Conservation (phyloP, 1,284 basidiomycete genomes). For the Irpex sp. region DNA sequence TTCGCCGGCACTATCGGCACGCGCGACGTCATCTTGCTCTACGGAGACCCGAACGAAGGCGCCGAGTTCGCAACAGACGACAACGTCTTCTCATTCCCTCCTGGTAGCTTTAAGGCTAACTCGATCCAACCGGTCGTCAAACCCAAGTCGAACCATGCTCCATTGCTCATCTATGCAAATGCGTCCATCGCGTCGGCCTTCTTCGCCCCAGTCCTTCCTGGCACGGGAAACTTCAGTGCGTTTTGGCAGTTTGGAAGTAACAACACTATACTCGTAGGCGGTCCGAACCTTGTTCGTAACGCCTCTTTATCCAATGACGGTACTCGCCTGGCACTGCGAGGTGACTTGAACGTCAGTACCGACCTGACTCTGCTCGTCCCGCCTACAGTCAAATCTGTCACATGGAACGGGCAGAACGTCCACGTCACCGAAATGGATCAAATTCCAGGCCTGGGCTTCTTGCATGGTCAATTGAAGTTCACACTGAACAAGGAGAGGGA, state of each 20-base stretch:
- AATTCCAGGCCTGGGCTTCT: slow-evolving; percentile 18
- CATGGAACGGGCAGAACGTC: slow-evolving; percentile 76
- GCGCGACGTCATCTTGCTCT: slow-evolving; percentile 76
- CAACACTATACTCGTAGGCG: slow-evolving; percentile 56
- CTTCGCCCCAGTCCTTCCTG: slow-evolving; percentile 57
- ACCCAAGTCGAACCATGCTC: slow-evolving; percentile 67
- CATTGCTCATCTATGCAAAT: slow-evolving; percentile 76
- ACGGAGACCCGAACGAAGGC: slow-evolving; percentile 66
- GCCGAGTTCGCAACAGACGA: slow-evolving; percentile 62
- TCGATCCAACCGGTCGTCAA: slow-evolving; percentile 62
- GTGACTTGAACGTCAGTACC: slow-evolving; percentile 54
- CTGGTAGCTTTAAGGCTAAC: slow-evolving; percentile 39
- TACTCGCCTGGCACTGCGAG: slow-evolving; percentile 47
- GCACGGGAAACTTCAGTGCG: slow-evolving; percentile 38
- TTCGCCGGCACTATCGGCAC: slow-evolving; percentile 75
- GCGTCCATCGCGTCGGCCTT: slow-evolving; percentile 66
- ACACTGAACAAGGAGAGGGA: slow-evolving; percentile 18
- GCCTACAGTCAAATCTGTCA: slow-evolving; percentile 53
- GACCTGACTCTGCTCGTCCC: slow-evolving; percentile 62
- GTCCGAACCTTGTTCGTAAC: slow-evolving; percentile 64
- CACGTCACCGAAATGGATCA: slow-evolving; percentile 37
- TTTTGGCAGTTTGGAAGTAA: slow-evolving; percentile 65
- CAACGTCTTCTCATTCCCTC: slow-evolving; percentile 56
- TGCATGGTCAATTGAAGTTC: slow-evolving; percentile 29
- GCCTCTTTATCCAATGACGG: slow-evolving; percentile 47